Evolutionary conservation across 2,329 filamentous ascomycete genomes (phyloP).

Genomic region (Aspergillus chevalieri): DNA sequence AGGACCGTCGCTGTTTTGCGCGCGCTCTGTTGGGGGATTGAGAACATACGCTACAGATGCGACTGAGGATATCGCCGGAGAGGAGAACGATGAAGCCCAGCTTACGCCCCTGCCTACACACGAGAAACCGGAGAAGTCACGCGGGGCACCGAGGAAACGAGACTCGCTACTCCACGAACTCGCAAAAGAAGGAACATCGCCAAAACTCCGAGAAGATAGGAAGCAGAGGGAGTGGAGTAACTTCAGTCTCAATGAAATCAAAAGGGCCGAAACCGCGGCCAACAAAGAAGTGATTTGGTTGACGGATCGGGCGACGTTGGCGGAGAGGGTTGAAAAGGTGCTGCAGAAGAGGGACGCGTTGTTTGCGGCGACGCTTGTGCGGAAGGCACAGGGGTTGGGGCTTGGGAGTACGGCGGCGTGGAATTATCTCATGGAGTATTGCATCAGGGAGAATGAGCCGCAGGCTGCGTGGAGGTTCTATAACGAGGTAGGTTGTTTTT

Average conservation of each 20-base stretch:
- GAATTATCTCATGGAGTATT: conserved; percentile 76
- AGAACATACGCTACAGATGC: background rate
- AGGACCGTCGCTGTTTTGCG: background rate
- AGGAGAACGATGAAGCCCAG: background rate
- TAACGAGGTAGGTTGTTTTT: conserved; percentile 62
- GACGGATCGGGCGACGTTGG: conserved; percentile 67
- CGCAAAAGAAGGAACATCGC: background rate
- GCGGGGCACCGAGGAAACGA: background rate
- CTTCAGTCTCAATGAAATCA: background rate
- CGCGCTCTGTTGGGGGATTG: background rate
- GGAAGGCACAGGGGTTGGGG: conserved; percentile 57
- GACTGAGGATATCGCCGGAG: no score
- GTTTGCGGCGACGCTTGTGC: conserved; percentile 63
- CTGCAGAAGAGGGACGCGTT: conserved; percentile 56
- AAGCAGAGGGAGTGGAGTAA: background rate
- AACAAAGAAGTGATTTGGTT: conserved; percentile 57
- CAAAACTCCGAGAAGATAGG: background rate
- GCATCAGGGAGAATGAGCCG: conserved; percentile 56
- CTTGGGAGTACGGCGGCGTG: conserved; percentile 68
- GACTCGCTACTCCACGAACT: background rate
- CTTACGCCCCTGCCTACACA: background rate
- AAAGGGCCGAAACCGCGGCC: conserved; percentile 3
- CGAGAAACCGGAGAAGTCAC: background rate
- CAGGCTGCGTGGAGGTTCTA: conserved; percentile 69
- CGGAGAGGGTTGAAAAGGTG: conserved; percentile 57